phyloP scores from a whole-genome alignment of 129 eudicot species.

The Kitagawia praeruptora region DNA sequence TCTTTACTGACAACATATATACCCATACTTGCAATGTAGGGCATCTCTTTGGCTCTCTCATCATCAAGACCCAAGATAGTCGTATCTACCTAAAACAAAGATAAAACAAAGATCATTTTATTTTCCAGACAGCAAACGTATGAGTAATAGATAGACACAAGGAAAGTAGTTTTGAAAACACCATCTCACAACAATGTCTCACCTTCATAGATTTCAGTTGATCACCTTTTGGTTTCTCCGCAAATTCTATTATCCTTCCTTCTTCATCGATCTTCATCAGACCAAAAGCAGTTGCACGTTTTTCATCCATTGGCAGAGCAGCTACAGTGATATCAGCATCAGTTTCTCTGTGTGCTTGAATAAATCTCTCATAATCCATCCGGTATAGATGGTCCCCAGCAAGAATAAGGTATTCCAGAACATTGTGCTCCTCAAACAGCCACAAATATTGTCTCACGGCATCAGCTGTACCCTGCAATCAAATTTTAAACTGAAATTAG shows the following conservation, averaged over 20 bases:
- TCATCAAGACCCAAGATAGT: conserved; percentile 80
- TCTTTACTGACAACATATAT: conserved; percentile 78
- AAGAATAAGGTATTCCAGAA: conserved; percentile 75
- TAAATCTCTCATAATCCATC: conserved; percentile 90
- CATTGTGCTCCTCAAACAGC: conserved; percentile 98
- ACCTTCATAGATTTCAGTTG: conserved; percentile 74
- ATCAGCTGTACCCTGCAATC: conserved; percentile 94
- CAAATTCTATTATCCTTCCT: conserved; percentile 83
- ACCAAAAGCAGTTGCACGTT: conserved; percentile 96
- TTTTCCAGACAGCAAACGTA: not conserved
- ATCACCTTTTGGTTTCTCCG: conserved; percentile 95
- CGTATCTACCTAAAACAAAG: conserved; percentile 50
- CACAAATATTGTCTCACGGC: conserved; percentile 96
- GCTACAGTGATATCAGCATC: conserved; percentile 99
- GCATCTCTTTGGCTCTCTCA: conserved; percentile 83
- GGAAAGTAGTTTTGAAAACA: not conserved
- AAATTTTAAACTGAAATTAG: not conserved
- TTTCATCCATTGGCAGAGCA: conserved; percentile 96
- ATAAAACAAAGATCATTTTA: not conserved
- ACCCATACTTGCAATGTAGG: conserved; percentile 86
- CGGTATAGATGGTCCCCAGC: conserved; percentile 96
- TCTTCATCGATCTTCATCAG: conserved; percentile 96
- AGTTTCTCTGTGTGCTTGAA: conserved; percentile 95
- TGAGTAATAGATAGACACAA: not conserved
- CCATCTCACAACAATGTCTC: not conserved